Base-by-base conservation (phyloP, 345 rosid genomes). In the Euphorbia pulcherrima region DNA sequence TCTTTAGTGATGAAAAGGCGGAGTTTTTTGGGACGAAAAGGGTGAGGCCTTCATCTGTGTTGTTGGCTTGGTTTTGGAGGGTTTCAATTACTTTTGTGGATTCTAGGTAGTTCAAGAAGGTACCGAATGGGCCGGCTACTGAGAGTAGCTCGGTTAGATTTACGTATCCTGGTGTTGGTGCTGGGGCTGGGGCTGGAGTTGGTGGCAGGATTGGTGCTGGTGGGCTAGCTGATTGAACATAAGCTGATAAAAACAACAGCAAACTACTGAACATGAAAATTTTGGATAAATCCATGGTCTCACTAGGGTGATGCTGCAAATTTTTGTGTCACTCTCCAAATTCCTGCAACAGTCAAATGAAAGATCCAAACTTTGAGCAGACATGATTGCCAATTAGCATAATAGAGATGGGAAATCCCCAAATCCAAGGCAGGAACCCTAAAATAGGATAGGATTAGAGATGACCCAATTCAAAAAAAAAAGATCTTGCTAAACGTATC, bases 11-110 rank as follows among this genome's bases (percentile, higher is more conserved):
- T 60, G 87, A 77, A 80, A 95, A 95, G 66, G 97, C 97, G 9
- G 78, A 70, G 57, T 92, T 95, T 67, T 84, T 89, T 0, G 99
- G 99, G 6, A 90, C 97, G 23, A 95, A 95, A 60, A 95, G 81
- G 8, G 99, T 94, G 57, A 94, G 72, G 30, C 98, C 98, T 77
- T 88, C 88, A 1, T 86, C 83, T 0, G 95, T 89, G 74, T 85
- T 84, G 87, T 93, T 93, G 69, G 92, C 98, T 79, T 85, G 96
- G 87, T 73, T 82, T 75, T 93, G 97, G 82, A 93, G 84, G 33
- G 95, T 90, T 14, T 85, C 92, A 1, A 93, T 80, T 75, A 90
- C 95, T 68, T 89, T 88, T 30, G 92, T 82, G 20, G 96, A 84
- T 60, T 75, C 65, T 29, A 93, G 87, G 76, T 86, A 80, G 71